Percentiles rank a stretch among this genome's conserved stretches.
Evolutionary conservation across 1,284 basidiomycete genomes (phyloP).

Genomic region (Ustilago lituana): DNA sequence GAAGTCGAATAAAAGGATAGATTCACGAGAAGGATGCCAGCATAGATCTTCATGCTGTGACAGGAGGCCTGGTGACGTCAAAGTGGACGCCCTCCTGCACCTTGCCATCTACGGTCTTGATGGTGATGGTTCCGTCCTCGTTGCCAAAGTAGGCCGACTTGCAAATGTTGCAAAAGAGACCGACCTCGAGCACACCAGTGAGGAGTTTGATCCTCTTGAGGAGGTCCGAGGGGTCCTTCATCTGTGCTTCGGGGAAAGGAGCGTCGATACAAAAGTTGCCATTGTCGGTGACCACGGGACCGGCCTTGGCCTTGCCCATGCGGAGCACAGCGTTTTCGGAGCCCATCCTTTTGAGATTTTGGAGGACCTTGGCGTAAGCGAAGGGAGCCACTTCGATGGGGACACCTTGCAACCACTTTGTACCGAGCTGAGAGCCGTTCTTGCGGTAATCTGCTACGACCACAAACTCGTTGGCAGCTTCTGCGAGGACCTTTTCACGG

Average conservation of each 20-base stretch:
- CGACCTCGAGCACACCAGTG: slow-evolving; percentile 96
- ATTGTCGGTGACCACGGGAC: slow-evolving; percentile 95
- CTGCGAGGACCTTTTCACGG: slow-evolving; percentile 92
- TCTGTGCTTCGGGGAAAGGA: slow-evolving; percentile 56
- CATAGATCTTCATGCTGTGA: slow-evolving; percentile 31
- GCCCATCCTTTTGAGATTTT: slow-evolving; percentile 58
- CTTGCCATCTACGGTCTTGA: slow-evolving; percentile 56
- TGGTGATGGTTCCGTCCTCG: slow-evolving; percentile 57
- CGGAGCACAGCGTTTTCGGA: slow-evolving; percentile 51
- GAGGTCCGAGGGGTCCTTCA: slow-evolving; percentile 60
- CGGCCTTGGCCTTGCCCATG: slow-evolving; percentile 74
- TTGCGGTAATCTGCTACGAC: slow-evolving; percentile 94
- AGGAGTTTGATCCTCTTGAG: slow-evolving; percentile 59
- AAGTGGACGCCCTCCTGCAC: slow-evolving; percentile 48
- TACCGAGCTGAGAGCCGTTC: slow-evolving; percentile 80
- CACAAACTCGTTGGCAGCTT: slow-evolving; percentile 87
- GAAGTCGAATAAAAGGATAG: too few species aligned
- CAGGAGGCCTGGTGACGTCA: slow-evolving; percentile 32
- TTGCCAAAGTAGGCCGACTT: slow-evolving; percentile 97
- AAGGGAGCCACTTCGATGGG: slow-evolving; percentile 97
- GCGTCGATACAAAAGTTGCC: slow-evolving; percentile 66
- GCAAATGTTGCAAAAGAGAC: slow-evolving; percentile 90
- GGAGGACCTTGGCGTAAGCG: slow-evolving; percentile 81
- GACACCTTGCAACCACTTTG: slow-evolving; percentile 84
- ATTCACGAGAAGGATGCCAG: too few species aligned